Evolutionary conservation across 2,329 filamentous ascomycete species (phyloP), one percentile per base, ranked within the genome.

Genomic region (Aspergillus amoenus): DNA sequence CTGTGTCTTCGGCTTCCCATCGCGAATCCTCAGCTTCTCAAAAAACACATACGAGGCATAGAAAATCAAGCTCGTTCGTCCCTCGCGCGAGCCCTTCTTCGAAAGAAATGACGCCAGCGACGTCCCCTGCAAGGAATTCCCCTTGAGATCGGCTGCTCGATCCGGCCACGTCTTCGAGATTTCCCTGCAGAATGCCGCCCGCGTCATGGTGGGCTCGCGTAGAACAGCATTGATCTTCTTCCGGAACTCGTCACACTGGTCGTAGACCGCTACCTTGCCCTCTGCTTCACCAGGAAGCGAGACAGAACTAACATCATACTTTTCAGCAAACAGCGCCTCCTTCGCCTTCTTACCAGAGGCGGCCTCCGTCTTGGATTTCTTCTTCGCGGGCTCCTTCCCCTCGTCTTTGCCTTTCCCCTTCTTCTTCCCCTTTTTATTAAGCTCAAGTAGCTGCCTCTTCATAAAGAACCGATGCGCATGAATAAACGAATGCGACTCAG

Each of bases 1-100:
- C 65, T 80, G 76, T 17, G 69, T 76, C 73, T 85, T 85, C 44
- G 78, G 72, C 68, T 82, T 84, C 0, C 73, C 71, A 52, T 82
- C 73, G 64, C 76, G 76, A 53, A 86, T 69, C 15, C 83, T 71
- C 62, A 81, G 60, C 73, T 86, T 86, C 72, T 87, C 83, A 63
- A 86, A 86, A 67, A 80, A 84, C 18, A 84, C 77, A 64, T 86
- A 86, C 0, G 74, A 76, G 3, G 77, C 78, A 61, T 86, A 85
- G 64, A 79, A 86, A 1, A 81, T 72, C 8, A 63, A 61, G 52
- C 73, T 80, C 3, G 76, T 80, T 52, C 81, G 81, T 4, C 84
- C 83, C 2, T 74, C 72, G 9, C 70, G 72, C 0, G 76, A 56
- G 0, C 82, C 83, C 55, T 78, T 81, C 63, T 81, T 81, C 5